Evolutionary conservation across 2,329 filamentous ascomycete species (phyloP).

Genomic region (Trichoderma hamatum): DNA sequence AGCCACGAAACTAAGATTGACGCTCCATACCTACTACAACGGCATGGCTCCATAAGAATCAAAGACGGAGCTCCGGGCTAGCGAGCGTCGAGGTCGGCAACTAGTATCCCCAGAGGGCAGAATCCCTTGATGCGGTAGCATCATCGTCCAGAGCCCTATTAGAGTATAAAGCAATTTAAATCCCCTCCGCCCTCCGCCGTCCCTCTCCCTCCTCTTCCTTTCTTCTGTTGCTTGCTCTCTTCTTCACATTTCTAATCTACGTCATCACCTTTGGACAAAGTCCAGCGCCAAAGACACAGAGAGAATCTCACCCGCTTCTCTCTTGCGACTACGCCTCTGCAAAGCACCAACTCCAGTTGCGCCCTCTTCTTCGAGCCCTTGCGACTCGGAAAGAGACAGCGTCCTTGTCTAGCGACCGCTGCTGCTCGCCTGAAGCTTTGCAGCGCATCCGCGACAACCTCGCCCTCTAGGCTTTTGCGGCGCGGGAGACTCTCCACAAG

Average conservation of each 20-base stretch:
- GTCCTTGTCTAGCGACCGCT: background rate
- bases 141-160: background rate
- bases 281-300: background rate
- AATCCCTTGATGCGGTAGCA: conserved; percentile 13
- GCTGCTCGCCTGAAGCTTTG: background rate
- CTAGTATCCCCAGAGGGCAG: conserved; percentile 16
- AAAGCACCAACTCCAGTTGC: background rate
- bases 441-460: conserved; percentile 7
- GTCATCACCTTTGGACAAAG: background rate
- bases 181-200: conserved; percentile 18
- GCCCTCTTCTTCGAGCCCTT: background rate
- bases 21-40: conserved; percentile 13
- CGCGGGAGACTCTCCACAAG: background rate
- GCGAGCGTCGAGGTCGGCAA: conserved; percentile 7
- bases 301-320: background rate
- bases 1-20: background rate
- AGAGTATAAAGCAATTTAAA: conserved; percentile 26
- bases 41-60: background rate
- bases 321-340: background rate
- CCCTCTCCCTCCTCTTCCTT: background rate
- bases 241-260: background rate
- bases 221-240: background rate
- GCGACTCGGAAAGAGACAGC: conserved; percentile 15
- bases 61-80: background rate
- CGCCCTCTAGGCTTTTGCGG: background rate